These are phyloP conservation scores for Flaveria brownii DNA, from an alignment of 129 eudicot genomes.

Conservation along the genomic window DNA sequence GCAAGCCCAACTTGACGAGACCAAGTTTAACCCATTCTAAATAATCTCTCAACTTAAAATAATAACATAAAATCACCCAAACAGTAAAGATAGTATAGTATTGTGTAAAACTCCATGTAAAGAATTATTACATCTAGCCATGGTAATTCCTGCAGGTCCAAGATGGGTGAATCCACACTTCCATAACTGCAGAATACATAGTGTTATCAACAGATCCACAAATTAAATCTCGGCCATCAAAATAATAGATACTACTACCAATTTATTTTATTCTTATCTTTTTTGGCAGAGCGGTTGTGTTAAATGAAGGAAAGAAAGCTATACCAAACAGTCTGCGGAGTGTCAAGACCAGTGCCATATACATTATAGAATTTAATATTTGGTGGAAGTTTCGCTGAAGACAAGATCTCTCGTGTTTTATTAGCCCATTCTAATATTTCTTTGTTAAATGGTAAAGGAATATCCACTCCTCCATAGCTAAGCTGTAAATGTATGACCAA, in stretches of 20 bases:
- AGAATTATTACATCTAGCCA: slow-evolving; percentile 45
- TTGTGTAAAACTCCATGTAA: slow-evolving; percentile 1
- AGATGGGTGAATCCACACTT: slow-evolving; percentile 68
- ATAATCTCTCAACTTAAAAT: neutral
- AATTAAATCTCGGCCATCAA: slow-evolving; percentile 9
- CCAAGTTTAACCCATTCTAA: neutral
- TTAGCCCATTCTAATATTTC: slow-evolving; percentile 84
- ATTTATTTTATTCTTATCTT: neutral
- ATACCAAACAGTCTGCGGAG: slow-evolving; percentile 96
- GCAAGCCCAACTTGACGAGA: neutral
- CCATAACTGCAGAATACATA: slow-evolving; percentile 79
- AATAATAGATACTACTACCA: neutral
- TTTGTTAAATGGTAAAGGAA: slow-evolving; percentile 77
- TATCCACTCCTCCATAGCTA: slow-evolving; percentile 54
- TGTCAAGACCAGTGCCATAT: slow-evolving; percentile 77
- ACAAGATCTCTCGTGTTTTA: slow-evolving; percentile 70
- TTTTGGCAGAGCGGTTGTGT: neutral
- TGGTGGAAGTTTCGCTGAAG: slow-evolving; percentile 74
- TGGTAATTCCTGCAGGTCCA: slow-evolving; percentile 65
- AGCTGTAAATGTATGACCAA: slow-evolving; percentile 42
- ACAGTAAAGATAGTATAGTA: neutral
- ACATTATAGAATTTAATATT: slow-evolving; percentile 85
- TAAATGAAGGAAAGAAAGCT: neutral
- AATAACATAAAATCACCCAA: slow-evolving; percentile 1
- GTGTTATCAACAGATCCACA: neutral